Evolutionary conservation across 2,329 filamentous ascomycete species (phyloP).

Genomic region (Cercospora sesami): DNA sequence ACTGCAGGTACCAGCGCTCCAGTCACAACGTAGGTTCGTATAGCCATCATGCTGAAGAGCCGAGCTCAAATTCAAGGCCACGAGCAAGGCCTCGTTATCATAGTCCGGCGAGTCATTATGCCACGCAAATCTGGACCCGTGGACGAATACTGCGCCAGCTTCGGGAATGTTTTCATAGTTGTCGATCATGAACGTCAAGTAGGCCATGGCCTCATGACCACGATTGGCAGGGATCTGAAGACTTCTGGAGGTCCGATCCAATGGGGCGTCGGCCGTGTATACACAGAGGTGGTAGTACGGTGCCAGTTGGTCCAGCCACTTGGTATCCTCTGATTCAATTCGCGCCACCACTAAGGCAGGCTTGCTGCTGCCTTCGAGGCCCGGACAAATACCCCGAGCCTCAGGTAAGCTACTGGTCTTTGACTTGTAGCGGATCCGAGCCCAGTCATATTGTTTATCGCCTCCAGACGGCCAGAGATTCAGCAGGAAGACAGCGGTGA

Average conservation of each 20-base stretch:
- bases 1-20: slow-evolving; percentile 47
- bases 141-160: slow-evolving; percentile 59
- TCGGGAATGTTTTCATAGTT: slow-evolving; percentile 58
- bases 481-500: slow-evolving; percentile 17
- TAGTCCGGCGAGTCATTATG: slow-evolving; percentile 53
- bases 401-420: slow-evolving; percentile 37
- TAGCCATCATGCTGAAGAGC: slow-evolving; percentile 47
- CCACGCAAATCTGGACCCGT: slow-evolving; percentile 58
- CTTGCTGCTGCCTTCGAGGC: slow-evolving; percentile 42
- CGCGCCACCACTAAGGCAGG: slow-evolving; percentile 50
- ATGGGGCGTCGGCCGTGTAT: slow-evolving; percentile 45
- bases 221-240: slow-evolving; percentile 53
- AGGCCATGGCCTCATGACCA: slow-evolving; percentile 63
- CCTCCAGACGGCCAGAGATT: slow-evolving; percentile 14
- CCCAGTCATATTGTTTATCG: slow-evolving; percentile 45
- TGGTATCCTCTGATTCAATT: slow-evolving; percentile 41
- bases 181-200: slow-evolving; percentile 61
- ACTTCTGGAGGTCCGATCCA: slow-evolving; percentile 32
- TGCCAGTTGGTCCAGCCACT: slow-evolving; percentile 46
- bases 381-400: slow-evolving; percentile 48
- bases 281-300: slow-evolving; percentile 49
- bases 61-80: slow-evolving; percentile 41
- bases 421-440: slow-evolving; percentile 46
- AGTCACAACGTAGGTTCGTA: slow-evolving; percentile 54
- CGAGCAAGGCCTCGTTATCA: slow-evolving; percentile 48